Evolutionary conservation across 768 basidiomycete genomes (phyloP).

Genomic region (Tephrocybe sp.): DNA sequence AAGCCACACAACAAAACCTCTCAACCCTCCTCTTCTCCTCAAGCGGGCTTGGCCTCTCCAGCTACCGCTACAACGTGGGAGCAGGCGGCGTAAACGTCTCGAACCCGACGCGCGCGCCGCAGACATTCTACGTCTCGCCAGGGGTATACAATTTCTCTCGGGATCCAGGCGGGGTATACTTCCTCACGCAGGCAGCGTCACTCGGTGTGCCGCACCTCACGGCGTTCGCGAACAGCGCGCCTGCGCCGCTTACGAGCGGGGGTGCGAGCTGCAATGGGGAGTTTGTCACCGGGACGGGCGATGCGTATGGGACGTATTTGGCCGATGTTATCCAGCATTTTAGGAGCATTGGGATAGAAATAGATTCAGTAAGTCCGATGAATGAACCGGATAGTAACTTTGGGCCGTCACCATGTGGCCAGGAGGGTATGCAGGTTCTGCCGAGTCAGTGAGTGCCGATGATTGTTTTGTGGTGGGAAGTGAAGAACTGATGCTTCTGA

Average conservation of each 20-base stretch:
- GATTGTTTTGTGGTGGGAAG: background rate
- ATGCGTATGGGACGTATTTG: slow-evolving; percentile 38
- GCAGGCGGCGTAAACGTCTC: slow-evolving; percentile 40
- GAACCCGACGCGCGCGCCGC: slow-evolving; percentile 32
- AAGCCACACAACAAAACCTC: slow-evolving; percentile 35
- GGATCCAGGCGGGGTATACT: slow-evolving; percentile 38
- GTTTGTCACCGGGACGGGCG: slow-evolving; percentile 32
- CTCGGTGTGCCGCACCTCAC: slow-evolving; percentile 35
- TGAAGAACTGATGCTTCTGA: background rate
- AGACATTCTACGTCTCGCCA: slow-evolving; percentile 34
- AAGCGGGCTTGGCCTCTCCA: slow-evolving; percentile 36
- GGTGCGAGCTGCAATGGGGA: slow-evolving; percentile 32
- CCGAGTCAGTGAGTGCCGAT: slow-evolving; percentile 30
- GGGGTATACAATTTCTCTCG: slow-evolving; percentile 38
- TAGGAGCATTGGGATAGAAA: slow-evolving; percentile 31
- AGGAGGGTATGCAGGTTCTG: slow-evolving; percentile 44
- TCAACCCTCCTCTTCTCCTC: slow-evolving; percentile 36
- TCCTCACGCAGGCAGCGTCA: slow-evolving; percentile 34
- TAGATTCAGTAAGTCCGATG: slow-evolving; percentile 41
- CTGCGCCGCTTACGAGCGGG: slow-evolving; percentile 30
- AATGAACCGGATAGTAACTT: slow-evolving; percentile 40
- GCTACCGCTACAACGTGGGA: slow-evolving; percentile 42
- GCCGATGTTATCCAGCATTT: slow-evolving; percentile 41
- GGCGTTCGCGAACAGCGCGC: slow-evolving; percentile 42
- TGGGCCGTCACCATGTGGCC: slow-evolving; percentile 37